Evolutionary conservation across 1,284 basidiomycete species (phyloP), one percentile per base, ranked within the genome.

Genomic region (Hypsizygus ulmarius): DNA sequence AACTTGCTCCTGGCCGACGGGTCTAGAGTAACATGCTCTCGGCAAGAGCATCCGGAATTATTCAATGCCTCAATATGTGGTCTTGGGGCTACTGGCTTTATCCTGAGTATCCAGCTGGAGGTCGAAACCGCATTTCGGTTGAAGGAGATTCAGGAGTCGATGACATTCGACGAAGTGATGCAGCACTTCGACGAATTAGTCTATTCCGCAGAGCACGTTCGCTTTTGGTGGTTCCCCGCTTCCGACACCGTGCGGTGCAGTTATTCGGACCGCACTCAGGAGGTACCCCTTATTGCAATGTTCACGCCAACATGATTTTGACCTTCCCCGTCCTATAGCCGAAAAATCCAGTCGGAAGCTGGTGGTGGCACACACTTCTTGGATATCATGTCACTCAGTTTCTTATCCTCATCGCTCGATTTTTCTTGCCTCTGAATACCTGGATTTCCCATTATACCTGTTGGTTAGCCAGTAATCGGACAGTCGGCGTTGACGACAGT

Each of bases 151-250:
- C 85, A 87, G 55, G 79, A 83, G 56, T 79, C 83, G 15, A 67
- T 86, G 36, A 60, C 71, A 19, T 89, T 92, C 57, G 80, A 87
- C 39, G 69, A 82, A n/a, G 80, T 84, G 54, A 62, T 87, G 45
- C 62, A 68, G 30, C 65, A 74, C 44, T 60, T 88, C 16, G 79
- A 86, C 53, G 53, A 67, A 6, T 70, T 95, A 59, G 82, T 79
- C 30, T 63, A 65, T 42, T 76, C 80, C 39, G 84, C 89, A 0
- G 82, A 98, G 68, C 93, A 97, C 65, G 90, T 92, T 18, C 78
- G 93, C n/a, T 76, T 94, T 25, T 95, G 92, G 90, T 99, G 95
- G 94, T 97, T 88, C 70, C 93, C 95, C 1, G 85, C 90, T 49
- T 81, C 84, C 14, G 82, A 85, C 52, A 74, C 73, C 30, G 75